These are phyloP conservation scores for Crotalaria pallida DNA, from an alignment of 306 rosid species.

Conservation along the genomic window DNA sequence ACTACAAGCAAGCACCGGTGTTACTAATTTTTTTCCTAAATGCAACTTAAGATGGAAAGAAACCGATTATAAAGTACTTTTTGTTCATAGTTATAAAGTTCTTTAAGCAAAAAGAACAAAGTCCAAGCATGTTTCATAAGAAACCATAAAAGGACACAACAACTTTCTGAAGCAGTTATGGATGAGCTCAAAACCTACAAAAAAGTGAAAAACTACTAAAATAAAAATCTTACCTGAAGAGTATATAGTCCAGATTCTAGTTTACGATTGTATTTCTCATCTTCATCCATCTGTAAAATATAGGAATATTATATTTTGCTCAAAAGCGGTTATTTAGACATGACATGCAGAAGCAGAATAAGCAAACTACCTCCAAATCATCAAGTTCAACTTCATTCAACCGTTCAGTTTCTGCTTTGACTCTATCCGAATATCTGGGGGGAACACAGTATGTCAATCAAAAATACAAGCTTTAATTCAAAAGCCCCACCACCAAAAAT, in stretches of 20 bases:
- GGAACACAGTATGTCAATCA: conserved; percentile 8
- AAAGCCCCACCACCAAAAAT: not conserved
- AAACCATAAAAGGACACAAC: not conserved
- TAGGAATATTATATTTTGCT: not conserved
- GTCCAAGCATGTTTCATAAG: not conserved
- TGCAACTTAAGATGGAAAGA: not conserved
- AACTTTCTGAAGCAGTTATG: not conserved
- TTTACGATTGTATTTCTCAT: conserved; percentile 84
- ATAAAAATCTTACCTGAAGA: conserved; percentile 61
- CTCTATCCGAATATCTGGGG: conserved; percentile 79
- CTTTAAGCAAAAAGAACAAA: conserved; percentile 6
- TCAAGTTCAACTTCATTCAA: conserved; percentile 61
- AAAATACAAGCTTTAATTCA: conserved; percentile 10
- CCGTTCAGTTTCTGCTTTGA: conserved; percentile 74
- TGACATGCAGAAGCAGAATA: not conserved
- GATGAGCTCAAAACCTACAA: not conserved
- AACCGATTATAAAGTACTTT: not conserved
- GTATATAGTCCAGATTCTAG: conserved; percentile 96
- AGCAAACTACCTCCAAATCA: conserved; percentile 70
- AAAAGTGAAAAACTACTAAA: not conserved
- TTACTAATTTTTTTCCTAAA: not conserved
- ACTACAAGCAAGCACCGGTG: not conserved
- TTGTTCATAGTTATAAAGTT: not conserved
- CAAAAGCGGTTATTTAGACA: not conserved
- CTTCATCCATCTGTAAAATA: conserved; percentile 77